A percentile compares a stretch with the other conserved stretches of the same genome.
Evolutionary conservation across 805 yeast species (phyloP).

Genomic region (Pichia thaimueangensis): DNA sequence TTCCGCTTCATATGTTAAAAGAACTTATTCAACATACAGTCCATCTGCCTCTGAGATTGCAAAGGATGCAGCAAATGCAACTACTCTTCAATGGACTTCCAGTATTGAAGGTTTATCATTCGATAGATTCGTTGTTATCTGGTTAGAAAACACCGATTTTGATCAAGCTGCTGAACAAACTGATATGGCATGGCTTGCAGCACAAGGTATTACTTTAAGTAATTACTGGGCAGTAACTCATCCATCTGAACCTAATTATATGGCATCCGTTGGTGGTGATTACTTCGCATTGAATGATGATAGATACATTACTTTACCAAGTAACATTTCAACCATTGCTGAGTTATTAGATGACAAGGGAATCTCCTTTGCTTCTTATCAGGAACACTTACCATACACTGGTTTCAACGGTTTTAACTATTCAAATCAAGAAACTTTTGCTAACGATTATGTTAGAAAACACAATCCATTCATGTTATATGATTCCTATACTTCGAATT

Average conservation of each 20-base stretch:
- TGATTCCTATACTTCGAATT: slow-evolving; percentile 33
- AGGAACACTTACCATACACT: slow-evolving; percentile 47
- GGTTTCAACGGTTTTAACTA: slow-evolving; percentile 45
- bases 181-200: slow-evolving; percentile 37
- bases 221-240: slow-evolving; percentile 49
- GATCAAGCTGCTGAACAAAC: slow-evolving; percentile 43
- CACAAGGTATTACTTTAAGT: slow-evolving; percentile 39
- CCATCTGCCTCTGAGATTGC: slow-evolving; percentile 32
- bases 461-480: slow-evolving; percentile 43
- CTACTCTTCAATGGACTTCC: slow-evolving; percentile 27
- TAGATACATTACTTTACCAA: slow-evolving; percentile 38
- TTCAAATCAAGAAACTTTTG: slow-evolving; percentile 35
- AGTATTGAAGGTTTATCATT: slow-evolving; percentile 35
- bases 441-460: slow-evolving; percentile 46
- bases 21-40: slow-evolving; percentile 26
- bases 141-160: slow-evolving; percentile 48
- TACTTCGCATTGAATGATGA: slow-evolving; percentile 43
- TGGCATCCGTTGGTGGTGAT: slow-evolving; percentile 46
- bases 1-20: slow-evolving; percentile 6
- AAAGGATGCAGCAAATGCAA: slow-evolving; percentile 30
- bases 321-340: slow-evolving; percentile 41
- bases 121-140: slow-evolving; percentile 37
- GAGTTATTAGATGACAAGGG: slow-evolving; percentile 41
- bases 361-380: slow-evolving; percentile 50
- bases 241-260: slow-evolving; percentile 50